Evolutionary conservation across 2,329 filamentous ascomycete species (phyloP), one percentile per base, ranked within the genome.

Genomic region (Fusarium chaquense): DNA sequence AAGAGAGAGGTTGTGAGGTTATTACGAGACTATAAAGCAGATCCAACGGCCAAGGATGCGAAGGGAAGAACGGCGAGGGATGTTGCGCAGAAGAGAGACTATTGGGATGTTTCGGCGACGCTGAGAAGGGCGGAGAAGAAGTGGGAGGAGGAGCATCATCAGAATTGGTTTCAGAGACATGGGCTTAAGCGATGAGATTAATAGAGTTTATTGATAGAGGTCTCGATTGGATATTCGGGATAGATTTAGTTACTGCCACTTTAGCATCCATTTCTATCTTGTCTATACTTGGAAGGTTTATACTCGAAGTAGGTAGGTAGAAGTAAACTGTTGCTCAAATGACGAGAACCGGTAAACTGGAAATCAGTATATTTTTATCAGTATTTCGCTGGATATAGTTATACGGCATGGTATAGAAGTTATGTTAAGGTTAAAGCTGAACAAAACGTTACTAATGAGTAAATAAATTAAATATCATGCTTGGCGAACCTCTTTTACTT

Each of bases 81-180:
- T 55, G 51, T 77, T n/a, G 77, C 77, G 18, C 76, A 79, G 68
- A 77, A 65, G 55, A 72, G 76, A 44, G 76, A 77, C 8, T 72
- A 72, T 16, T 78, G 76, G 76, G 76, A 79, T 56, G 76, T 73
- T 16, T 76, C 77, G 43, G 62, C 76, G 11, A 78, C 77, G 16
- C 32, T 79, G 62, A 70, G 76, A n/a, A 68, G 77, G 51, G 76
- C 77, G 0, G 77, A 79, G 70, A 75, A 76, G 62, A 74, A 57
- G n/a, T 79, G 77, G 77, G 75, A 77, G 47, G 76, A 77, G 33
- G 74, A 74, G 6, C 77, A 77, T 58, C 71, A 68, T n/a, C 72
- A 70, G 49, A 69, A 58, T 35, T 76, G 75, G 74, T 66, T 76
- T 11, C 74, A 78, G 56, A 64, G 74, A 8, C 75, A 76, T 32